phyloP scores from a whole-genome alignment of 768 basidiomycete genomes.

The Rhizopogon vesiculosus region DNA sequence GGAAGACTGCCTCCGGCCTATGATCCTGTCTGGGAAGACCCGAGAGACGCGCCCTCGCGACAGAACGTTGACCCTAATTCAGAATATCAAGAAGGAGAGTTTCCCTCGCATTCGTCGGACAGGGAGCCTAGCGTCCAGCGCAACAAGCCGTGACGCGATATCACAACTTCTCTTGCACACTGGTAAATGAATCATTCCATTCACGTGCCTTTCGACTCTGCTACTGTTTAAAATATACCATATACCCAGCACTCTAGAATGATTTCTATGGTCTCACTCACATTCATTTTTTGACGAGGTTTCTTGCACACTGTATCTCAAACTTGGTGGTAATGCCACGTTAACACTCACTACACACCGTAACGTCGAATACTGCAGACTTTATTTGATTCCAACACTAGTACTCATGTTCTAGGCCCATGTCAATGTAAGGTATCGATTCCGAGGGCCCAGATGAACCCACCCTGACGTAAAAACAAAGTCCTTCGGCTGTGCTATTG shows the following conservation, averaged over 20 bases:
- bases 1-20: conserved; percentile 7
- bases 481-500: too few species aligned
- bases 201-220: background rate
- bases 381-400: too few species aligned
- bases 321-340: too few species aligned
- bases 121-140: background rate
- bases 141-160: background rate
- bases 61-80: background rate
- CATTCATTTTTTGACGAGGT: background rate
- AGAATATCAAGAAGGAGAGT: background rate
- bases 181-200: background rate
- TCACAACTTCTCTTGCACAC: background rate
- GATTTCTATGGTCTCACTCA: background rate
- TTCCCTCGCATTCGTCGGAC: background rate
- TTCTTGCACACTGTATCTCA: too few species aligned
- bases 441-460: too few species aligned
- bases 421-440: too few species aligned
- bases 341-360: too few species aligned
- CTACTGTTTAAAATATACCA: background rate
- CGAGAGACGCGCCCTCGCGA: background rate
- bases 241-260: background rate
- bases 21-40: conserved; percentile 1
- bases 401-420: too few species aligned
- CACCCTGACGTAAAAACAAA: too few species aligned
- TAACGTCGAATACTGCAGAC: too few species aligned